A percentile compares a stretch with the other conserved stretches of the same genome.
These are phyloP conservation scores for Tylopilus felleus DNA, from an alignment of 768 basidiomycete genomes.

Conservation along the genomic window DNA sequence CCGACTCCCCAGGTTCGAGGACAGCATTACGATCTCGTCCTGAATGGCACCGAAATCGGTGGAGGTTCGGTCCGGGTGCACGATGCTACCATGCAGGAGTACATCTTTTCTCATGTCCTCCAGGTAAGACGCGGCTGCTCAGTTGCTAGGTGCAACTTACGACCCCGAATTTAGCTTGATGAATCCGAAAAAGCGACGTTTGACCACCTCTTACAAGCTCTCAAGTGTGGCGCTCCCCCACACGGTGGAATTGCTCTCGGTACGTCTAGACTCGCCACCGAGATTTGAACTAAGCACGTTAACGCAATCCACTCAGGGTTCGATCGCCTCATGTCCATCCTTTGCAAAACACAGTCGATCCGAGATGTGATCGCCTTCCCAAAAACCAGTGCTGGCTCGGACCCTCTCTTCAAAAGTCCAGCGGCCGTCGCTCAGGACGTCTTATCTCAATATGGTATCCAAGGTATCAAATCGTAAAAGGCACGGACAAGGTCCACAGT, in stretches of 20 bases:
- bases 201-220: constrained; percentile 79
- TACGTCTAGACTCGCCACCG: constrained; percentile 32
- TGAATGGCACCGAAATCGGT: constrained; percentile 92
- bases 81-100: constrained; percentile 82
- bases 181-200: constrained; percentile 74
- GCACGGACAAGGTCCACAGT: neutral
- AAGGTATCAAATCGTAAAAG: constrained; percentile 23
- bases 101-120: constrained; percentile 71
- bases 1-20: constrained; percentile 67
- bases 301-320: constrained; percentile 55
- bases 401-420: constrained; percentile 88
- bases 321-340: constrained; percentile 88
- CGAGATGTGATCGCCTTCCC: constrained; percentile 97
- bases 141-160: constrained; percentile 8
- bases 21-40: constrained; percentile 93
- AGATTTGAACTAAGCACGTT: constrained; percentile 4
- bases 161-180: constrained; percentile 51
- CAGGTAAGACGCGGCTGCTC: constrained; percentile 50
- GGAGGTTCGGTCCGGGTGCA: constrained; percentile 93
- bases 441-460: constrained; percentile 64
- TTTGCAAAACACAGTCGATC: constrained; percentile 84
- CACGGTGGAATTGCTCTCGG: constrained; percentile 95
- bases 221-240: constrained; percentile 88
- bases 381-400: constrained; percentile 79
- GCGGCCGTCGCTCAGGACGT: constrained; percentile 50